Base-by-base conservation (phyloP, 1,284 basidiomycete genomes). In the Wallemia mellicola region DNA sequence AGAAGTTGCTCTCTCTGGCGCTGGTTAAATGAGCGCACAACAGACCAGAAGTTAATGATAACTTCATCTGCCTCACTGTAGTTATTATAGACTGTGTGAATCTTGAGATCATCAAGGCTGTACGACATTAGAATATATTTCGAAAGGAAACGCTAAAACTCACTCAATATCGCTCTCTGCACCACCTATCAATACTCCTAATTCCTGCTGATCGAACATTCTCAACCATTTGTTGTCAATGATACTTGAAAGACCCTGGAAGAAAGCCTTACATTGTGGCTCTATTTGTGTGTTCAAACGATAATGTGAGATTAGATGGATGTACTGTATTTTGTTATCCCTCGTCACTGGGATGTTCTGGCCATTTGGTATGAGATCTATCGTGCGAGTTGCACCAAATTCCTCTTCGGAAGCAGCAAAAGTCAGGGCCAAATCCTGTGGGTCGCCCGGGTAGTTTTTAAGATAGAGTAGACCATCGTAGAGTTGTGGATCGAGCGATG, bases 141-240 rank as follows among this genome's bases (percentile, higher is more conserved):
- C 5, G n/a, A 3, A 11, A 7, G 24, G 15, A 25, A n/a, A 33
- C 25, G 27, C 38, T 25, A 27, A 33, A n/a, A 58, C 58, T 17
- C 55, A 57, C 55, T 57, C 55, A 14, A 57, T 30, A 25, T 61
- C 60, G 1, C 81, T 74, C 63, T 88, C 81, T 48, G 83, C 82
- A 3, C 86, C 86, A 0, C 86, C 86, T 9, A 92, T 74, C 55
- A 57, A 57, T 24, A 63, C 15, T 66, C 59, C 22, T 63, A 64
- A 22, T 69, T 94, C 89, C 66, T 84, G 81, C 66, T 89, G 87
- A 68, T 92, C 88, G 72, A 94, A 95, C 85, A 94, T 89, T 54
- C 86, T 83, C 59, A 9, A 19, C 64, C 87, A 94, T 65, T 85
- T 84, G 0, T 78, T 78, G 63, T 91, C 82, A 67, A 94, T 83